These are phyloP conservation scores for Pterocarpus santalinus DNA, from an alignment of 306 rosid genomes.

Conservation along the genomic window DNA sequence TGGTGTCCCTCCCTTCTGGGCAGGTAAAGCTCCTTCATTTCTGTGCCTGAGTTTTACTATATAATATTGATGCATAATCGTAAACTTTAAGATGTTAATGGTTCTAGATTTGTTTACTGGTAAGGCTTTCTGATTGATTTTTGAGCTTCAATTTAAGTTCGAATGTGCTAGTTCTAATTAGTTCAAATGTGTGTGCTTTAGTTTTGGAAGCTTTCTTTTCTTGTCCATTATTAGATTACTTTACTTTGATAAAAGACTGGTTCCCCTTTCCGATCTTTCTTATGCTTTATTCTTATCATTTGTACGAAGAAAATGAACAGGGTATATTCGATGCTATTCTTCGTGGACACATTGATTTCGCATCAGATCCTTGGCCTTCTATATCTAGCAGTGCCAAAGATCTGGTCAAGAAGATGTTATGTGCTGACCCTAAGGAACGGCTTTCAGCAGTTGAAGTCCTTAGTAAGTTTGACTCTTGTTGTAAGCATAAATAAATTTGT, in stretches of 20 bases:
- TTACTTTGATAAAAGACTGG: not conserved
- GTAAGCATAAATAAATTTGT: not conserved
- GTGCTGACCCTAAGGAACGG: constrained; percentile 78
- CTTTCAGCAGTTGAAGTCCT: constrained; percentile 83
- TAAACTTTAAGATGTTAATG: constrained; percentile 11
- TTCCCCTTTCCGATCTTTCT: constrained; percentile 25
- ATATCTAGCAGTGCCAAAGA: constrained; percentile 90
- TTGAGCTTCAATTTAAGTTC: not conserved
- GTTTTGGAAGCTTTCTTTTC: not conserved
- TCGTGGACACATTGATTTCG: constrained; percentile 86
- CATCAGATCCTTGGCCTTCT: constrained; percentile 96
- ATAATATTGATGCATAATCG: not conserved
- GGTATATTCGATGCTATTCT: constrained; percentile 89
- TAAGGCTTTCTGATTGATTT: constrained; percentile 18
- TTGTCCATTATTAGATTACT: constrained; percentile 27
- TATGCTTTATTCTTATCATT: constrained; percentile 44
- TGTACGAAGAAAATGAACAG: constrained; percentile 85
- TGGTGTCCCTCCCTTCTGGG: constrained; percentile 99
- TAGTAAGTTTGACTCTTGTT: constrained; percentile 66
- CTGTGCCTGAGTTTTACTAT: not conserved
- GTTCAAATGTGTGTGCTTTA: constrained; percentile 6
- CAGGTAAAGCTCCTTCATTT: constrained; percentile 64
- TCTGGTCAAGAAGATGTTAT: constrained; percentile 87
- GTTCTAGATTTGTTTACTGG: not conserved
- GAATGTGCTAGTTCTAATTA: not conserved